Conservation (phyloP, 768 basidiomycete genomes). For the Sarcodon aspratus region DNA sequence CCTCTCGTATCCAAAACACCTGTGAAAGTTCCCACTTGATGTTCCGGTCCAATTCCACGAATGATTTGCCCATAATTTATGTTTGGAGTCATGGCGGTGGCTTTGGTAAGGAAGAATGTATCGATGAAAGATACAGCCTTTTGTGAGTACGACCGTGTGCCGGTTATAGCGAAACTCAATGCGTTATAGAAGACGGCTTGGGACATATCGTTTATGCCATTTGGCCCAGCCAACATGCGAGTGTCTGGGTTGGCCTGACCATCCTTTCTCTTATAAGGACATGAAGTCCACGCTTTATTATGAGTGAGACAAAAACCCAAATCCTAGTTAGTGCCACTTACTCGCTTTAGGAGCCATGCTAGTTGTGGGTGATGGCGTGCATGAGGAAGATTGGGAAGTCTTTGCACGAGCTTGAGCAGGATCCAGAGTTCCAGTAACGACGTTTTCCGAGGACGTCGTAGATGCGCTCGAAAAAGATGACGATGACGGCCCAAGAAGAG, state of each 20-base stretch:
- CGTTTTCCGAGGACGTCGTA: constrained; percentile 3
- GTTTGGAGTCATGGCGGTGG: constrained; percentile 40
- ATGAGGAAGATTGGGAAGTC: constrained; percentile 16
- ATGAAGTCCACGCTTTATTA: constrained; percentile 25
- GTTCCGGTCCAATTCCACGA: constrained; percentile 34
- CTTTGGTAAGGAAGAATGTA: constrained; percentile 31
- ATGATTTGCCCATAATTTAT: constrained; percentile 44
- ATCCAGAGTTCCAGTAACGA: constrained; percentile 16
- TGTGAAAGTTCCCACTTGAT: constrained; percentile 35
- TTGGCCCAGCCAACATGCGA: constrained; percentile 28
- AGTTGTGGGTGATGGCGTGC: constrained; percentile 39
- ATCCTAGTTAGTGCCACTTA: constrained; percentile 15
- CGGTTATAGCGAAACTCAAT: constrained; percentile 26
- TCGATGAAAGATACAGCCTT: constrained; percentile 27
- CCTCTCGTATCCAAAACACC: constrained; percentile 43
- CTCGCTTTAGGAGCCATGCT: constrained; percentile 38
- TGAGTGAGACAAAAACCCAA: neutral
- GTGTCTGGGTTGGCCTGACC: constrained; percentile 48
- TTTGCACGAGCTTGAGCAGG: constrained; percentile 17
- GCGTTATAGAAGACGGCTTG: constrained; percentile 35
- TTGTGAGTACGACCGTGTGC: constrained; percentile 21
- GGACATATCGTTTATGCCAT: constrained; percentile 24
- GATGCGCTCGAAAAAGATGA: constrained; percentile 1
- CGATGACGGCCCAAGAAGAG: neutral
- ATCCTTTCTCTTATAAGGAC: constrained; percentile 38